phyloP scores from a whole-genome alignment of 805 yeast species.

The Candida hungchunana region DNA sequence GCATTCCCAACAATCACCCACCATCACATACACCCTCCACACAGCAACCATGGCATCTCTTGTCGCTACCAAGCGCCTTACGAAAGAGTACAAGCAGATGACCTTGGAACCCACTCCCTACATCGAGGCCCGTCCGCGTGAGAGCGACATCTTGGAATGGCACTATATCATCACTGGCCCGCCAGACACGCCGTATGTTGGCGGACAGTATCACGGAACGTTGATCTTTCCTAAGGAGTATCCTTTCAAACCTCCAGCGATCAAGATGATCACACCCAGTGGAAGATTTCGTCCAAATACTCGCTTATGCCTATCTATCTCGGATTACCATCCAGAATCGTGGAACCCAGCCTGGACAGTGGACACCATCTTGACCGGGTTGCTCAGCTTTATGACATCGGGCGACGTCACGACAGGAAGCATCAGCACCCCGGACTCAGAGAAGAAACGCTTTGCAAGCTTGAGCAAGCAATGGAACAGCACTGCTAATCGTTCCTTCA shows the following conservation, averaged over 20 bases:
- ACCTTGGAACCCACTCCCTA: slow-evolving; percentile 77
- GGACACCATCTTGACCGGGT: slow-evolving; percentile 77
- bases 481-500: slow-evolving; percentile 38
- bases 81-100: slow-evolving; percentile 77
- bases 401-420: slow-evolving; percentile 83
- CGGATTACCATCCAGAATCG: slow-evolving; percentile 87
- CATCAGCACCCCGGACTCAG: slow-evolving; percentile 52
- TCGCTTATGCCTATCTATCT: slow-evolving; percentile 78
- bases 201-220: slow-evolving; percentile 87
- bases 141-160: slow-evolving; percentile 84
- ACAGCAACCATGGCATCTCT: slow-evolving; percentile 5
- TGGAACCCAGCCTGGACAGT: slow-evolving; percentile 98
- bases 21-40: slow-evolving; percentile 2
- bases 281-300: slow-evolving; percentile 78
- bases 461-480: slow-evolving; percentile 39
- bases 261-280: slow-evolving; percentile 81
- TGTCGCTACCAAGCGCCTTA: slow-evolving; percentile 44
- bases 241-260: slow-evolving; percentile 87
- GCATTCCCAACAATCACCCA: too few relatives aligned
- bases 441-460: slow-evolving; percentile 50
- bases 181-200: slow-evolving; percentile 77
- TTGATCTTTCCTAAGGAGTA: slow-evolving; percentile 75
- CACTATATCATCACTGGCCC: slow-evolving; percentile 91
- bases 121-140: slow-evolving; percentile 79
- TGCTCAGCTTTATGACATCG: slow-evolving; percentile 86